phyloP scores from a whole-genome alignment of 345 rosid genomes.

The Rhodamnia argentea region DNA sequence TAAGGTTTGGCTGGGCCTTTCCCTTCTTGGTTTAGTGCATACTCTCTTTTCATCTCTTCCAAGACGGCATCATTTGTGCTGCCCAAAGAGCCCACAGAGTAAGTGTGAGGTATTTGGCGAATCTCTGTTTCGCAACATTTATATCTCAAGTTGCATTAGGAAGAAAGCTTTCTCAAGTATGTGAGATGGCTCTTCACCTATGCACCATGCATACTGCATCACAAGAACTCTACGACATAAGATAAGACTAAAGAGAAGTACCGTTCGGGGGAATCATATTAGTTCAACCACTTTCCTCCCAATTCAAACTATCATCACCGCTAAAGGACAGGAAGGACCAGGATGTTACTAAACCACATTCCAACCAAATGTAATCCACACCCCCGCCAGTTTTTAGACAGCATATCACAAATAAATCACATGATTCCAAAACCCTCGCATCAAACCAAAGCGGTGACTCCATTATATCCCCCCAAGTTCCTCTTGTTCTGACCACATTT shows the following conservation, averaged over 20 bases:
- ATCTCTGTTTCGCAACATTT: background rate
- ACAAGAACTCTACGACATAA: background rate
- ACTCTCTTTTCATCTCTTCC: slow-evolving; percentile 88
- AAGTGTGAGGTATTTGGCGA: background rate
- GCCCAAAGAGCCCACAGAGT: slow-evolving; percentile 11
- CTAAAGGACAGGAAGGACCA: background rate
- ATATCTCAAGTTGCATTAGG: background rate
- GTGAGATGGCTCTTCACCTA: background rate
- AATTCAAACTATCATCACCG: background rate
- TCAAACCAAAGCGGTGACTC: background rate
- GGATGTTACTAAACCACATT: background rate
- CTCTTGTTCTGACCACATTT: background rate
- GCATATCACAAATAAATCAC: background rate
- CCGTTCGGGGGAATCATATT: background rate
- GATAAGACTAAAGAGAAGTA: background rate
- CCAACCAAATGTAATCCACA: background rate
- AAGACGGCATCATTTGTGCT: slow-evolving; percentile 80
- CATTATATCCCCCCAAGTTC: background rate
- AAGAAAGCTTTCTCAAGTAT: background rate
- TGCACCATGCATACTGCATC: background rate
- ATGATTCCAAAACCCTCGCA: background rate
- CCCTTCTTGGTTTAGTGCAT: slow-evolving; percentile 56
- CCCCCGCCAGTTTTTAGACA: background rate
- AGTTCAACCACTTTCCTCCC: background rate
- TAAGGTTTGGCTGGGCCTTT: slow-evolving; percentile 22